Conservation (phyloP, 2,329 filamentous ascomycete genomes). For the Colletotrichum aenigma region DNA sequence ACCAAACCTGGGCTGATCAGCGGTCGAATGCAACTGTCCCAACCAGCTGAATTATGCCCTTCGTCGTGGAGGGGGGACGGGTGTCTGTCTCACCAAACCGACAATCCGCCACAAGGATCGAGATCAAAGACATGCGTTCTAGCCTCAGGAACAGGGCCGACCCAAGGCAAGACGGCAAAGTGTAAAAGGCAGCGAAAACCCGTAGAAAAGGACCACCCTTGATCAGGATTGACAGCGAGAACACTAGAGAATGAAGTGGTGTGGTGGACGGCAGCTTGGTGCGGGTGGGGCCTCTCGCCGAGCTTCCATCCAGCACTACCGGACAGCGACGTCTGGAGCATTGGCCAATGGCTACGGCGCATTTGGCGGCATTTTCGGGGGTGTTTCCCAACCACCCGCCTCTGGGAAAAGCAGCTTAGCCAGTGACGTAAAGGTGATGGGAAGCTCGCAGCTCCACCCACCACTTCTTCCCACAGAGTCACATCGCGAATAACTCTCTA, state of each 20-base stretch:
- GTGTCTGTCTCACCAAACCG: background rate
- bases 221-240: background rate
- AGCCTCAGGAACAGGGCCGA: background rate
- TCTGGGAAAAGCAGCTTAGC: background rate
- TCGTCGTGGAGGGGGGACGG: background rate
- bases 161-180: background rate
- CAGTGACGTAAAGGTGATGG: slow-evolving; percentile 18
- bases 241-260: background rate
- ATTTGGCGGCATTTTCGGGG: background rate
- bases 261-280: background rate
- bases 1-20: background rate
- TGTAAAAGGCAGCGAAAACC: background rate
- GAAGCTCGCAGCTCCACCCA: background rate
- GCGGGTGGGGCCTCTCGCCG: background rate
- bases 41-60: background rate
- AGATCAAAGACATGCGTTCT: background rate
- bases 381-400: background rate
- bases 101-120: background rate
- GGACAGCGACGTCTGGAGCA: background rate
- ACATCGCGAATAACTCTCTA: background rate
- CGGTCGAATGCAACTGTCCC: background rate
- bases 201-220: background rate
- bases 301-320: background rate
- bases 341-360: background rate
- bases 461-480: background rate